These are phyloP conservation scores for Mortierella sp. DNA, from an alignment of 371 early-diverging fungal genomes.

Conservation along the genomic window DNA sequence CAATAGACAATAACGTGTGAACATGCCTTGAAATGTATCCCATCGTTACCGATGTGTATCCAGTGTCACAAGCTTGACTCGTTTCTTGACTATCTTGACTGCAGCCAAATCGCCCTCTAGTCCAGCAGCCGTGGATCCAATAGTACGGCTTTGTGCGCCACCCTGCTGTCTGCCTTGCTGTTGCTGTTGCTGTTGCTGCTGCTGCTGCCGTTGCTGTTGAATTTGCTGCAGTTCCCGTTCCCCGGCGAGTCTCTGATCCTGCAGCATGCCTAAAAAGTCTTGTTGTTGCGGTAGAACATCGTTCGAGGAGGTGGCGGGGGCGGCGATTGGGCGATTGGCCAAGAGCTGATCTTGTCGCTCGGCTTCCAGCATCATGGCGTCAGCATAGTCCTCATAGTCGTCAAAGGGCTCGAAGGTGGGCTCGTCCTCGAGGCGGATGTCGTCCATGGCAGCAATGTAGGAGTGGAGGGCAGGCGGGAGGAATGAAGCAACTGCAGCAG, in stretches of 20 bases:
- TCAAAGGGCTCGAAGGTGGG: conserved; percentile 39
- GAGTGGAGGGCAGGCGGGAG: no score
- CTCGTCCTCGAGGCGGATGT: conserved; percentile 38
- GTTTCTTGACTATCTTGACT: conserved; percentile 29
- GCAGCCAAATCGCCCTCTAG: conserved; percentile 23
- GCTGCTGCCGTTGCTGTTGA: conserved; percentile 16
- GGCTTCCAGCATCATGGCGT: conserved; percentile 45
- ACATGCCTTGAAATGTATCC: no score
- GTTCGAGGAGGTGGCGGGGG: neutral
- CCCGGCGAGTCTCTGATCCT: neutral
- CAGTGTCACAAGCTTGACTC: conserved; percentile 26
- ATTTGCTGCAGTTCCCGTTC: conserved; percentile 6
- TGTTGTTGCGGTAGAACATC: conserved; percentile 25
- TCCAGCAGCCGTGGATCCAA: conserved; percentile 23
- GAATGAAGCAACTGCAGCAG: no score
- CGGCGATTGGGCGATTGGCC: neutral
- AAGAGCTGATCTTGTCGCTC: conserved; percentile 20
- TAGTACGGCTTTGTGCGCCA: conserved; percentile 13
- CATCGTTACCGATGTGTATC: conserved; percentile 32
- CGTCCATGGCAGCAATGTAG: no score
- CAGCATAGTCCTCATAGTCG: conserved; percentile 36
- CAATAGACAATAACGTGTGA: no score
- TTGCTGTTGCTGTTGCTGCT: conserved; percentile 11
- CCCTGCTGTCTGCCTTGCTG: conserved; percentile 8
- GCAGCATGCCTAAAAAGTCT: conserved; percentile 30